Evolutionary conservation across 225 moss, liverwort and hornwort species (phyloP).

Genomic region (Pseudoscleropodium purum): DNA sequence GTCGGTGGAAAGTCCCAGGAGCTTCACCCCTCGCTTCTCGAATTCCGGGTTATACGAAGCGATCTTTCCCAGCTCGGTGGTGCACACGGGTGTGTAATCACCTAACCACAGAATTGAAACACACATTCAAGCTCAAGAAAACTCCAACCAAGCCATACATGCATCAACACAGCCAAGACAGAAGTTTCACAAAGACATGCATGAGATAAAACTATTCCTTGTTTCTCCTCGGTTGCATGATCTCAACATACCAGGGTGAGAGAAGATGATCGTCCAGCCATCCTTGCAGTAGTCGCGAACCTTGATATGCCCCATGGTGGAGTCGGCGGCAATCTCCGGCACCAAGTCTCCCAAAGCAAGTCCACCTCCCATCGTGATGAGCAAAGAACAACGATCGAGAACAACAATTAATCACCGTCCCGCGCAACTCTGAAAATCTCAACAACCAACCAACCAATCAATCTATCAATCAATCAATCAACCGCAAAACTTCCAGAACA

Average conservation of each 20-base stretch:
- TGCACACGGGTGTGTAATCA: slow-evolving; percentile 58
- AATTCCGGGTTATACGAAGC: slow-evolving; percentile 35
- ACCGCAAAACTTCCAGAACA: background rate
- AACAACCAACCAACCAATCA: background rate
- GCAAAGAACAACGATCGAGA: background rate
- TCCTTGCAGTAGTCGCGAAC: slow-evolving; percentile 48
- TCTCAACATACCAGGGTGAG: slow-evolving; percentile 36
- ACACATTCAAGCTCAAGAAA: background rate
- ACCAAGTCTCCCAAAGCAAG: slow-evolving; percentile 46
- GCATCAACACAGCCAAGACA: background rate
- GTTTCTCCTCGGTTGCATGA: background rate
- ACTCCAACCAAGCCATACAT: background rate
- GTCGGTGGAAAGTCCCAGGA: slow-evolving; percentile 45
- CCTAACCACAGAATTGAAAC: slow-evolving; percentile 14
- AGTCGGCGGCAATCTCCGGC: slow-evolving; percentile 44
- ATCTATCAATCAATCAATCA: background rate
- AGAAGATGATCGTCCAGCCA: slow-evolving; percentile 57
- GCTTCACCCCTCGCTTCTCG: slow-evolving; percentile 51
- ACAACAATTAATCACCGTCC: background rate
- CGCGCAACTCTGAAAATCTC: background rate
- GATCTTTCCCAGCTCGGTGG: slow-evolving; percentile 52
- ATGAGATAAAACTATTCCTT: background rate
- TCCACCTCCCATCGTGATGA: slow-evolving; percentile 37
- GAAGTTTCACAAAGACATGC: background rate
- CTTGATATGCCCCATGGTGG: slow-evolving; percentile 44